phyloP scores from a whole-genome alignment of 2,329 filamentous ascomycete species.

The Trichoderma endophyticum region DNA sequence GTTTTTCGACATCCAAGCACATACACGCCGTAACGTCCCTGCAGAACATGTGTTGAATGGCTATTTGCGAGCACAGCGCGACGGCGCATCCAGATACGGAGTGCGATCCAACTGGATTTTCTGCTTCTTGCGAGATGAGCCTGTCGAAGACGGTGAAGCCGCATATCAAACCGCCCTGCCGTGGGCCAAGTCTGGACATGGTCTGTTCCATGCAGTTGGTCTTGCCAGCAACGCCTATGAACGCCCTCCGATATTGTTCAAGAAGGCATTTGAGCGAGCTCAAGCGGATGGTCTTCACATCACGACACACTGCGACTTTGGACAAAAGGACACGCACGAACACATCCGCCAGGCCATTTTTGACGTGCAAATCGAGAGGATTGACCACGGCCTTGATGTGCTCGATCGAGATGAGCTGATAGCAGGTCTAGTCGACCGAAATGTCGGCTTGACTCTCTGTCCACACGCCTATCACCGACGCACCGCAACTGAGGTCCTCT shows the following conservation, averaged over 20 bases:
- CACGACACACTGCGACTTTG: constrained; percentile 51
- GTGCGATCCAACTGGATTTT: constrained; percentile 64
- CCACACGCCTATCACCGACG: constrained; percentile 39
- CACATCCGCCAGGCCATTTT: constrained; percentile 61
- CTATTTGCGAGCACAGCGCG: constrained; percentile 55
- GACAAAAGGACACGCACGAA: constrained; percentile 45
- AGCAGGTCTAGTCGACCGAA: constrained; percentile 50
- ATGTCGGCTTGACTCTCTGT: constrained; percentile 64
- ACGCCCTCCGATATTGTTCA: constrained; percentile 44
- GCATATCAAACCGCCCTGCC: constrained; percentile 47
- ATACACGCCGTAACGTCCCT: constrained; percentile 61
- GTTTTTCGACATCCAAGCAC: constrained; percentile 79
- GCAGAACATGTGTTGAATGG: constrained; percentile 62
- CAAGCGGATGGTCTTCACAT: constrained; percentile 41
- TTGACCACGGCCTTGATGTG: constrained; percentile 70
- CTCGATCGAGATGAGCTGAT: constrained; percentile 57
- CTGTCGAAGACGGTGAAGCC: constrained; percentile 66
- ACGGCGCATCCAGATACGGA: constrained; percentile 59
- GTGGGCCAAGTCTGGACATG: constrained; percentile 36
- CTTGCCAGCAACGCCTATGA: constrained; percentile 46
- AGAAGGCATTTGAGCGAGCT: constrained; percentile 37
- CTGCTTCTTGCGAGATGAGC: constrained; percentile 68
- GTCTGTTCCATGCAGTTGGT: constrained; percentile 44
- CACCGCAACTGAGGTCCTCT: constrained; percentile 41
- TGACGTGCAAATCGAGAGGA: constrained; percentile 57